Conservation (phyloP, 768 basidiomycete genomes). For the Porphyrellus cyaneotinctus region DNA sequence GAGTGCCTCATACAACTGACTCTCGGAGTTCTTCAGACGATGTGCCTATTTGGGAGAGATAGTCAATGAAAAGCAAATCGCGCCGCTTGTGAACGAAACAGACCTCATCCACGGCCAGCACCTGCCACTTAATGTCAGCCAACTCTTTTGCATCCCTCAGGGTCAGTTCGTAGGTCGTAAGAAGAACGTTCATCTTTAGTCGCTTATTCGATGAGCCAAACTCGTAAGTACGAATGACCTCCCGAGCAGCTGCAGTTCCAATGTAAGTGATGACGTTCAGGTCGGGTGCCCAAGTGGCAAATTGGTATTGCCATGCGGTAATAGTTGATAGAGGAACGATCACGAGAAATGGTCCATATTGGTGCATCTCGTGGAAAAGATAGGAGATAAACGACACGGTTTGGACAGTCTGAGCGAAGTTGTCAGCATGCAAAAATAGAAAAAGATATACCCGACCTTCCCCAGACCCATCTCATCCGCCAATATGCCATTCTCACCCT, state of each 20-base stretch:
- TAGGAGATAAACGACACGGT: slow-evolving; percentile 93
- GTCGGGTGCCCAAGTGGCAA: slow-evolving; percentile 92
- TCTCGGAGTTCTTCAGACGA: slow-evolving; percentile 96
- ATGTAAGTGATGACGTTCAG: slow-evolving; percentile 97
- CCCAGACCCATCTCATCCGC: slow-evolving; percentile 99
- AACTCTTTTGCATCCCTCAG: slow-evolving; percentile 87
- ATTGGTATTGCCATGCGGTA: slow-evolving; percentile 96
- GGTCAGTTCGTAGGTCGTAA: slow-evolving; percentile 96
- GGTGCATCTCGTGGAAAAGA: slow-evolving; percentile 86
- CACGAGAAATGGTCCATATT: slow-evolving; percentile 96
- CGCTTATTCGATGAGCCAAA: slow-evolving; percentile 87
- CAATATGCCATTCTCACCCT: slow-evolving; percentile 93
- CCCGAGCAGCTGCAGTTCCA: slow-evolving; percentile 81
- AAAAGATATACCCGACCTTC: slow-evolving; percentile 49
- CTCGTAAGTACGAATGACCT: slow-evolving; percentile 89
- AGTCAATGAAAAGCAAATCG: slow-evolving; percentile 11
- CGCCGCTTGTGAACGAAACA: slow-evolving; percentile 24
- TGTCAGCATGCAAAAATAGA: slow-evolving; percentile 10
- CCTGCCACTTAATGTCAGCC: slow-evolving; percentile 95
- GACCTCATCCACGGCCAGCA: slow-evolving; percentile 93
- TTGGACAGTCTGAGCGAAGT: slow-evolving; percentile 72
- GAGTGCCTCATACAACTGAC: slow-evolving; percentile 93
- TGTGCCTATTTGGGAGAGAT: slow-evolving; percentile 61
- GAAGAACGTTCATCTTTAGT: slow-evolving; percentile 92
- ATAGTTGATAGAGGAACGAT: slow-evolving; percentile 98